Evolutionary conservation across 164 flowering plant genomes (phyloP), one percentile per base, ranked within the genome.

Genomic region (Annona squamosa): DNA sequence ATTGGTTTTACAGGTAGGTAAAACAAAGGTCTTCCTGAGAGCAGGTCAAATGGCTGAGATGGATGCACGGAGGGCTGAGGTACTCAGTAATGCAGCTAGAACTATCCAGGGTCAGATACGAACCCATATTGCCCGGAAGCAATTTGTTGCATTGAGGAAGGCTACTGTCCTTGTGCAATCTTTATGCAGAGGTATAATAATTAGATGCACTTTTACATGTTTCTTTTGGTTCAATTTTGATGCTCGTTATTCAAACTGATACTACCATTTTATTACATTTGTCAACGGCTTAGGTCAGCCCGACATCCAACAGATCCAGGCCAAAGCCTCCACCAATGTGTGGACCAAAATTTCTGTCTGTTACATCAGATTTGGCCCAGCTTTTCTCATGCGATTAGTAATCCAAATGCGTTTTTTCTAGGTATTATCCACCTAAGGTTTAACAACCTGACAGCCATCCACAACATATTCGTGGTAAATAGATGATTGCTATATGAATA

Each of bases 41-140:
- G 93, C 97, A 75, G 97, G 97, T 69, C 97, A 91, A 76, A 90
- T 91, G 97, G 99, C 98, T 69, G 93, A 90, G 77, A 77, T 95
- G 78, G 99, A 95, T 88, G 87, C 93, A 59, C 81, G 76, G 63
- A 89, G 95, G 83, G 83, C 88, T 67, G 80, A 74, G 77, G 73
- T 83, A 68, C 92, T 86, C 65, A 82, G 79, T 66, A 79, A 72
- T 72, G 86, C 94, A 63, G 97, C 91, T 44, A 84, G 79, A 75
- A 73, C 75, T 68, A 87, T 91, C 73, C 98, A 90, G 79, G 79
- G 86, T 74, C 75, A 82, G 77, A 76, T 77, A 48, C 85, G 86
- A 73, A 82, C 89, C 74, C 81, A 82, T 79, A 79, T 89, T 77
- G 81, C 87, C 65, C 87, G 86, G 46, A 91, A 80, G 77, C 79